phyloP scores from a whole-genome alignment of 1,284 basidiomycete species.

The Cryptococcus amylolentus region DNA sequence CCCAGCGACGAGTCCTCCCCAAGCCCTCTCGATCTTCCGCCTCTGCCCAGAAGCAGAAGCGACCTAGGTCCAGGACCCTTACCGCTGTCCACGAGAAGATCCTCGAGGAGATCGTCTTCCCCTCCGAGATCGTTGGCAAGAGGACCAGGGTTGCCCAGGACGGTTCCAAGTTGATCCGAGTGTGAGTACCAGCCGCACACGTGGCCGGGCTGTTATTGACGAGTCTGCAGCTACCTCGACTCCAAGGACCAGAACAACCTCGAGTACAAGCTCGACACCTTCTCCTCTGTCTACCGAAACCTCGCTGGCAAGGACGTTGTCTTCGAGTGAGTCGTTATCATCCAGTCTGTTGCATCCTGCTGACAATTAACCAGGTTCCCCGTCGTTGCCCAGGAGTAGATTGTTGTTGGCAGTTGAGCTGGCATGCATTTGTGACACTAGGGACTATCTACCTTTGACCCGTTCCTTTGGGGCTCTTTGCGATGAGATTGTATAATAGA shows the following conservation, averaged over 20 bases:
- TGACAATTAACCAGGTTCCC: constrained; percentile 34
- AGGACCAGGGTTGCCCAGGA: constrained; percentile 86
- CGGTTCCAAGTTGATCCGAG: constrained; percentile 88
- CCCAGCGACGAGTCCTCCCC: constrained; percentile 96
- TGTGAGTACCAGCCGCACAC: constrained; percentile 60
- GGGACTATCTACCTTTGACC: constrained; percentile 10
- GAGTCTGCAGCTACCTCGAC: constrained; percentile 79
- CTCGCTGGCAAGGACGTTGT: constrained; percentile 51
- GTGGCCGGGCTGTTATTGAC: constrained; percentile 14
- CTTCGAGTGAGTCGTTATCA: constrained; percentile 41
- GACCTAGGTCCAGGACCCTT: constrained; percentile 94
- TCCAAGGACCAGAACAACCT: constrained; percentile 96
- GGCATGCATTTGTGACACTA: constrained; percentile 38
- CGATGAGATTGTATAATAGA: background rate
- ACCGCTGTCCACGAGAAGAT: constrained; percentile 97
- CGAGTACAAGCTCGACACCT: constrained; percentile 83
- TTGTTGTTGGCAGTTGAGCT: constrained; percentile 23
- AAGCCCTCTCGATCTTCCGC: constrained; percentile 93
- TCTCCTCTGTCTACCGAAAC: constrained; percentile 50
- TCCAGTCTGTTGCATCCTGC: background rate
- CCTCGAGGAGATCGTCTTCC: constrained; percentile 98
- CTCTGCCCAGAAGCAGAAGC: constrained; percentile 76
- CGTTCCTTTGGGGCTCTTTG: background rate
- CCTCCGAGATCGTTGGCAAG: constrained; percentile 98
- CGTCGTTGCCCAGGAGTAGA: constrained; percentile 42